Evolutionary conservation across 495 filamentous ascomycete genomes (phyloP).

Genomic region (Podospora fimiseda): DNA sequence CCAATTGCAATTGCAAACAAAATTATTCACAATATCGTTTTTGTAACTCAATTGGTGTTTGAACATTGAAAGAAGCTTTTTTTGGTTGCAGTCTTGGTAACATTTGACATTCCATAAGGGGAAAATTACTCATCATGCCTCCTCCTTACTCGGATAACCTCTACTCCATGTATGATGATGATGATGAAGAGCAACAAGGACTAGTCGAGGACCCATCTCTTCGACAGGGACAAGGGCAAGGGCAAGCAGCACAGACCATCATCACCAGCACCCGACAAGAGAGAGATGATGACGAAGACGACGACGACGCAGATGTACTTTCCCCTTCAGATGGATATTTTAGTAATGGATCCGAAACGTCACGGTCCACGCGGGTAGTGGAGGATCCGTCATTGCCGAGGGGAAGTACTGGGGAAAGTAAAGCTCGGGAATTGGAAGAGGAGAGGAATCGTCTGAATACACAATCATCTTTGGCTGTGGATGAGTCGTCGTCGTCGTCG

Average conservation of each 20-base stretch:
- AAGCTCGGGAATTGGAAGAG: slow-evolving; percentile 34
- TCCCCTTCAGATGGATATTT: slow-evolving; percentile 43
- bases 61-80: slow-evolving; percentile 21
- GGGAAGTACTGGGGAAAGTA: slow-evolving; percentile 30
- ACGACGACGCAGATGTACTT: slow-evolving; percentile 25
- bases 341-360: slow-evolving; percentile 21
- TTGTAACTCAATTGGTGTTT: too few species aligned
- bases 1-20: too few species aligned
- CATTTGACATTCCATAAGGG: slow-evolving; percentile 4
- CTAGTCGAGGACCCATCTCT: too few species aligned
- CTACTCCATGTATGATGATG: slow-evolving; percentile 34
- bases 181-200: slow-evolving; percentile 26
- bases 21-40: too few species aligned
- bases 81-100: background rate
- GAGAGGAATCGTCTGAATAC: slow-evolving; percentile 11
- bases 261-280: too few species aligned
- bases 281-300: slow-evolving; percentile 8
- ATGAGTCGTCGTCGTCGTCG: too few species aligned
- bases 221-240: too few species aligned
- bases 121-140: slow-evolving; percentile 21
- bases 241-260: background rate
- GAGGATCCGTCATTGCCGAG: slow-evolving; percentile 34
- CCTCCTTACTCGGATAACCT: slow-evolving; percentile 43
- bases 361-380: too few species aligned
- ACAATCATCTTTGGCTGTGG: too few species aligned